phyloP scores from a whole-genome alignment of 2,329 filamentous ascomycete species.

The Bretziella fagacearum region DNA sequence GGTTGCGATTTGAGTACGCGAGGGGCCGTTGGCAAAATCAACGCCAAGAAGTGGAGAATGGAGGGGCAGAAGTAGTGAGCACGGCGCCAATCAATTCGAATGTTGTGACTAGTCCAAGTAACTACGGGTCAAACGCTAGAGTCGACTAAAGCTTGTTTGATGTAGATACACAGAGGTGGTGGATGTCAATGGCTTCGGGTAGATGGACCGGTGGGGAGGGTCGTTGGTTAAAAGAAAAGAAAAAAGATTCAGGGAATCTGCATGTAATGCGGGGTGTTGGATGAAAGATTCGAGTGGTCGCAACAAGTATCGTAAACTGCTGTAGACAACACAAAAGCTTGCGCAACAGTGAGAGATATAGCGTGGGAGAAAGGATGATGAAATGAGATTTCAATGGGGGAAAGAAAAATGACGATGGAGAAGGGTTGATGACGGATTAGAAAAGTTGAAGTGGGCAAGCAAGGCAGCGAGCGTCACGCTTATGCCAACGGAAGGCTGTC shows the following conservation, averaged over 20 bases:
- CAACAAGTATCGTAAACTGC: slow-evolving; percentile 1
- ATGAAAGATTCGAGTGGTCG: neutral
- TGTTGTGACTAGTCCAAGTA: too few species aligned
- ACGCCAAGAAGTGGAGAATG: neutral
- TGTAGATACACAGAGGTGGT: neutral
- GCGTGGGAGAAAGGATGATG: neutral
- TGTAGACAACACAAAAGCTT: neutral
- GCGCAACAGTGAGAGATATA: neutral
- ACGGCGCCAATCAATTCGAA: too few species aligned
- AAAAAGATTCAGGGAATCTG: slow-evolving; percentile 10
- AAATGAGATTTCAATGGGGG: slow-evolving; percentile 1
- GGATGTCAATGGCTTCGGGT: slow-evolving; percentile 1
- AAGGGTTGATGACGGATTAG: neutral
- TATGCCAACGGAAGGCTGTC: slow-evolving; percentile 6
- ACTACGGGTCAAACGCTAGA: too few species aligned
- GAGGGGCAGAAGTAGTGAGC: neutral
- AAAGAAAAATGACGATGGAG: slow-evolving; percentile 5
- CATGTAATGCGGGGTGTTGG: slow-evolving; percentile 13
- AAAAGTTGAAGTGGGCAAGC: neutral
- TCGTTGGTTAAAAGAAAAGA: too few species aligned
- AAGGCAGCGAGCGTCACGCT: too few species aligned
- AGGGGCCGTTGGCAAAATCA: neutral
- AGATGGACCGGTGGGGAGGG: slow-evolving; percentile 3
- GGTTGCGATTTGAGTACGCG: neutral
- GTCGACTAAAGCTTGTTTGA: too few species aligned